Conservation (phyloP, 805 yeast species). For the Ogataea pilisensis region DNA sequence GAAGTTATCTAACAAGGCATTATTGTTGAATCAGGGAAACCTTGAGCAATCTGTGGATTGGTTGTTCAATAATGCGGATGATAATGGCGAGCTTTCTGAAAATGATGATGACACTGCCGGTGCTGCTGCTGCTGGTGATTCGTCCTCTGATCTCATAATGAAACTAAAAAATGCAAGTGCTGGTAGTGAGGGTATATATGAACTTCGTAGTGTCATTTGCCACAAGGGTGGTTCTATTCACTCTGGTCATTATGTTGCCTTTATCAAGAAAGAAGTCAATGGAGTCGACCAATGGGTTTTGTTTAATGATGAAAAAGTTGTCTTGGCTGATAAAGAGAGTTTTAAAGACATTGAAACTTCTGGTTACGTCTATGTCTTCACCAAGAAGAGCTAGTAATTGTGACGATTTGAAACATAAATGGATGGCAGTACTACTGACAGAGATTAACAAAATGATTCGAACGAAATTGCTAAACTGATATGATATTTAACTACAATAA, state of each 20-base stretch:
- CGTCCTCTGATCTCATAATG: slow-evolving; percentile 7
- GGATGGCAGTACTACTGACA: too few relatives aligned
- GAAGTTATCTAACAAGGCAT: slow-evolving; percentile 68
- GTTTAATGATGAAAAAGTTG: slow-evolving; percentile 88
- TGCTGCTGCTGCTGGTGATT: slow-evolving; percentile 3
- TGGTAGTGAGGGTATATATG: slow-evolving; percentile 30
- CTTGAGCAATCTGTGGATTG: slow-evolving; percentile 83
- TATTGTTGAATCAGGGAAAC: slow-evolving; percentile 53
- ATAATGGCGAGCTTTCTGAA: slow-evolving; percentile 52
- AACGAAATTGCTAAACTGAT: too few relatives aligned
- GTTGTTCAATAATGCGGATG: slow-evolving; percentile 81
- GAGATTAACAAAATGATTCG: too few relatives aligned
- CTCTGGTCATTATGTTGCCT: slow-evolving; percentile 89
- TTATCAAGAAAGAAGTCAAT: slow-evolving; percentile 45
- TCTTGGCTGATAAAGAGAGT: slow-evolving; percentile 42
- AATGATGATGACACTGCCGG: slow-evolving; percentile 8
- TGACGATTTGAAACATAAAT: background rate
- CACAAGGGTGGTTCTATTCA: slow-evolving; percentile 89
- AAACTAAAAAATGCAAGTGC: slow-evolving; percentile 7
- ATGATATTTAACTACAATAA: too few relatives aligned
- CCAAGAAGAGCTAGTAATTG: slow-evolving; percentile 1
- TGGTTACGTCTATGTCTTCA: slow-evolving; percentile 48
- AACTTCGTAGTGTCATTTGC: slow-evolving; percentile 64
- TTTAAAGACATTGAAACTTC: slow-evolving; percentile 41
- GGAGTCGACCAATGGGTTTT: slow-evolving; percentile 59